Evolutionary conservation across 345 rosid genomes (phyloP).

Genomic region (Linum usitatissimum): DNA sequence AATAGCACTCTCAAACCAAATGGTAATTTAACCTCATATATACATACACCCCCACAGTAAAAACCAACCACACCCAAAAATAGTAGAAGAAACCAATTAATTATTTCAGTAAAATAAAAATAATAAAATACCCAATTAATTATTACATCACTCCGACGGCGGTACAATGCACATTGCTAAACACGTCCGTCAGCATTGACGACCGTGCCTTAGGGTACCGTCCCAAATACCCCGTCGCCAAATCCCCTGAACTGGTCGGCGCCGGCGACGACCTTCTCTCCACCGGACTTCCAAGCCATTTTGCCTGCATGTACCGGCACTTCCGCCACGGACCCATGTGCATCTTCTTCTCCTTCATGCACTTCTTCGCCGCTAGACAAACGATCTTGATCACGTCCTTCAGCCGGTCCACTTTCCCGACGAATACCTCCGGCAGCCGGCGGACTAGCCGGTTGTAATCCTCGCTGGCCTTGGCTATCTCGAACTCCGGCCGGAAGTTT

Average conservation of each 20-base stretch:
- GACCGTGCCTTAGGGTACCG: conserved; percentile 23
- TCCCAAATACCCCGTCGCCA: conserved; percentile 15
- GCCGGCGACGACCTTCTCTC: conserved; percentile 18
- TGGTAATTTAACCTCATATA: too few relatives aligned
- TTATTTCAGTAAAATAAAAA: too few relatives aligned
- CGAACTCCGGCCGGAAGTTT: conserved; percentile 39
- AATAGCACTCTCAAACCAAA: too few relatives aligned
- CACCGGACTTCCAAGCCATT: conserved; percentile 31
- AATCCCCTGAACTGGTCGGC: background rate
- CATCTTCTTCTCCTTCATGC: conserved; percentile 52
- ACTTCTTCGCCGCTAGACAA: conserved; percentile 44
- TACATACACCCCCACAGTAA: too few relatives aligned
- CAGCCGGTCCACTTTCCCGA: conserved; percentile 42
- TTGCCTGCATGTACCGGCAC: conserved; percentile 44
- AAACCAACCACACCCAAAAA: too few relatives aligned
- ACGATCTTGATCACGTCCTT: conserved; percentile 25
- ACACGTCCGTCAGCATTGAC: conserved; percentile 34
- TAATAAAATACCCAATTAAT: too few relatives aligned
- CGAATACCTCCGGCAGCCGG: conserved; percentile 35
- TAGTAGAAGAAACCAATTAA: background rate
- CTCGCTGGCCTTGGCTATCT: conserved; percentile 45
- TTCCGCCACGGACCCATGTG: conserved; percentile 58
- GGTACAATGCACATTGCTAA: conserved; percentile 27
- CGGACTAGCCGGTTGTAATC: conserved; percentile 31
- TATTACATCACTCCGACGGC: conserved; percentile 31